Conservation (phyloP, 768 basidiomycete genomes). For the Hygrophoropsis aurantiaca region DNA sequence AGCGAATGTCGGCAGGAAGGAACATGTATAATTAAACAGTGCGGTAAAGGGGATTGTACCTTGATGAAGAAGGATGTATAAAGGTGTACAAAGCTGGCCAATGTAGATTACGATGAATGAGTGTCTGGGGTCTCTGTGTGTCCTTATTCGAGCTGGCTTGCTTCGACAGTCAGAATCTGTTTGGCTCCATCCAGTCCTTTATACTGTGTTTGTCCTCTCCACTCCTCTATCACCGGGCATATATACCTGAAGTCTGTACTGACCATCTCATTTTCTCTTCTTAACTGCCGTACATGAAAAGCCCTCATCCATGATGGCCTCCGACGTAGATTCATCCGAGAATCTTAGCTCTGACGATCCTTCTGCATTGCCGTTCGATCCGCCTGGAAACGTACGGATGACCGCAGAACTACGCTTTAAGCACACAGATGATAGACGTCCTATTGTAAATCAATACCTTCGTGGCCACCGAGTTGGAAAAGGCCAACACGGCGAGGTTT, state of each 20-base stretch:
- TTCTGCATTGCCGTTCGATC: constrained; percentile 34
- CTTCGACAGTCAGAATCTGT: neutral
- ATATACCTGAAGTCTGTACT: constrained; percentile 4
- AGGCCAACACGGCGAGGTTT: constrained; percentile 91
- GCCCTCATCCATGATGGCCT: constrained; percentile 22
- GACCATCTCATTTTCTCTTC: constrained; percentile 7
- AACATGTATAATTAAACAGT: constrained; percentile 8
- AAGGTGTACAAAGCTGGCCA: neutral
- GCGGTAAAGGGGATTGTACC: constrained; percentile 6
- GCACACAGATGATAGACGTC: constrained; percentile 39
- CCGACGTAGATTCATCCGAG: constrained; percentile 22
- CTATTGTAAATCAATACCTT: constrained; percentile 84
- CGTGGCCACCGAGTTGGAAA: constrained; percentile 75
- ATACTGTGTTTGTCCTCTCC: constrained; percentile 5
- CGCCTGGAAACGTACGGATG: constrained; percentile 47
- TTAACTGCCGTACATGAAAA: constrained; percentile 22
- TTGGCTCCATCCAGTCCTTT: neutral
- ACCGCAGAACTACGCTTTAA: constrained; percentile 43
- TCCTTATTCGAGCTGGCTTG: neutral
- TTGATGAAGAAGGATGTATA: constrained; percentile 1
- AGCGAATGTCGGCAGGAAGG: constrained; percentile 11
- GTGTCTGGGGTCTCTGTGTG: constrained; percentile 28
- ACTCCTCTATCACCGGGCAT: neutral
- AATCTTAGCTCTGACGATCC: constrained; percentile 35
- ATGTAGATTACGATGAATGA: constrained; percentile 9